Base-by-base conservation (phyloP, 208 protist species). In the Trypanosoma melophagium region DNA sequence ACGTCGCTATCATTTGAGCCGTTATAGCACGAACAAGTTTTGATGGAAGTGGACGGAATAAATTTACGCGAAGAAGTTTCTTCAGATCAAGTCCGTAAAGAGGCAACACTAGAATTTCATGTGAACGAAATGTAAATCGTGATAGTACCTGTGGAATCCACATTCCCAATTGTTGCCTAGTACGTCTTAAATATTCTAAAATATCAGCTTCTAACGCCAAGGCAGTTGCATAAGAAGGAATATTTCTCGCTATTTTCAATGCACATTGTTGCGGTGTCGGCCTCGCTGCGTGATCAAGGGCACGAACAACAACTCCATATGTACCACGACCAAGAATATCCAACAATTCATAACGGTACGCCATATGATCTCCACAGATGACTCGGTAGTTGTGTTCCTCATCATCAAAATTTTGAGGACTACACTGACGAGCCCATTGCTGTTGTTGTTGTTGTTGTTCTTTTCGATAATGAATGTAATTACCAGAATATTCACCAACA, bases 311-410 rank as follows among this genome's bases (percentile, higher is more conserved):
- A 22, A 90, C 68, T 38, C 92, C 89, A 75, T 93, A 97, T 3
- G 86, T 92, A 50, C 92, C 92, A 14, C 87, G 66, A 17, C 90
- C 92, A 9, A 95, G 61, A 40, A 92, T 71, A 21, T 85, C 78
- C 7, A 88, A 31, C 38, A 94, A 69, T 58, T 92, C 83, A 69
- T 93, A 97, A 28, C 88, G 77, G 71, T 97, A 98, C 8, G 67
- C 65, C 14, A 99, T 83, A 69, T 98, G 97, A 69, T 98, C 96
- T 45, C 96, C 80, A 31, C 87, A 51, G 7, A 94, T 71, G 19
- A 95, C 50, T 14, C 83, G 73, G 65, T 98, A 98, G 68, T 98
- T 94, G 38, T 86, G 84, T 3, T 79, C 38, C 0, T 94, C 73
- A 60, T 97, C 94, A 65, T 98, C 91, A 60, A 72, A 72, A 76